These are phyloP conservation scores for Rhizopus delemar DNA, from an alignment of 371 early-diverging fungal genomes.

Conservation along the genomic window DNA sequence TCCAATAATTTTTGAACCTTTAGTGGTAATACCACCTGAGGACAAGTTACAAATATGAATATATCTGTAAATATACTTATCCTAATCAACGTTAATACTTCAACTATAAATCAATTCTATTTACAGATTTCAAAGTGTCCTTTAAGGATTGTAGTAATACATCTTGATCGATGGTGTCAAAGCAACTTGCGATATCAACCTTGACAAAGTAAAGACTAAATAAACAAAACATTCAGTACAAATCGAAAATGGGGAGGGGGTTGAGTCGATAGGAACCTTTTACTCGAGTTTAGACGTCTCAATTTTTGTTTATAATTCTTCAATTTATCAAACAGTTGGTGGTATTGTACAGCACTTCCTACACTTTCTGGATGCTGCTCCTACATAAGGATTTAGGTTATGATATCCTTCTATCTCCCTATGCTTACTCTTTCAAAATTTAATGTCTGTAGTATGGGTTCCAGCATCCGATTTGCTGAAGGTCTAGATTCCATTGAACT, in stretches of 20 bases:
- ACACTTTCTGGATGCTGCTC: slow-evolving; percentile 24
- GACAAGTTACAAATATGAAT: neutral
- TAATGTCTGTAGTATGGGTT: slow-evolving; percentile 32
- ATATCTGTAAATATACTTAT: slow-evolving; percentile 52
- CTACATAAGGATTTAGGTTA: slow-evolving; percentile 1
- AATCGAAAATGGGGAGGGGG: neutral
- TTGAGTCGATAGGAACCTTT: slow-evolving; percentile 10
- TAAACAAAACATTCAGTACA: neutral
- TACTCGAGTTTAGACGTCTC: neutral
- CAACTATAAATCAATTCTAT: neutral
- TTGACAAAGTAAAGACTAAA: slow-evolving; percentile 74
- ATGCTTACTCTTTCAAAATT: slow-evolving; percentile 46
- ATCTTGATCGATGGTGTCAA: slow-evolving; percentile 78
- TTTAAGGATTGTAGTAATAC: slow-evolving; percentile 62
- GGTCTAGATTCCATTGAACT: no score
- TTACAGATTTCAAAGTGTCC: slow-evolving; percentile 18
- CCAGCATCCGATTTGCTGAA: slow-evolving; percentile 4
- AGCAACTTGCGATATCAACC: slow-evolving; percentile 76
- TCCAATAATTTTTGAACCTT: neutral
- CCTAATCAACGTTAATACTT: slow-evolving; percentile 24
- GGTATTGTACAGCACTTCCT: slow-evolving; percentile 56
- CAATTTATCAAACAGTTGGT: slow-evolving; percentile 56
- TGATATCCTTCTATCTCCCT: neutral
- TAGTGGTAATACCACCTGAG: neutral
- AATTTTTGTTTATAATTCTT: slow-evolving; percentile 44